phyloP scores from a whole-genome alignment of 2,329 filamentous ascomycete species.

The Bipolaris victoriae region DNA sequence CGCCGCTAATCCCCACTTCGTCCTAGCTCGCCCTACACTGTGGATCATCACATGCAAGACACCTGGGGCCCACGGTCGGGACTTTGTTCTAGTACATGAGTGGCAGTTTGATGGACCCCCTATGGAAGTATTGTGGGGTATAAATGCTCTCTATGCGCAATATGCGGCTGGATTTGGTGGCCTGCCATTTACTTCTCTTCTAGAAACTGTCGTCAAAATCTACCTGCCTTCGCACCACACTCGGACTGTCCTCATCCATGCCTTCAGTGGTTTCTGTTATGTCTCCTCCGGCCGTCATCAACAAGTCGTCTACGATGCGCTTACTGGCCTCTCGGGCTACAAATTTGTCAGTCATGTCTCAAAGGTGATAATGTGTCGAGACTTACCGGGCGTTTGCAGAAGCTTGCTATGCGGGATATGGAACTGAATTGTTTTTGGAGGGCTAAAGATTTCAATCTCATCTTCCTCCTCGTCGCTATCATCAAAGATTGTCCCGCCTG shows the following conservation, averaged over 20 bases:
- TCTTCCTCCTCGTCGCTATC: slow-evolving; percentile 72
- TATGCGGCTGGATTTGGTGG: neutral
- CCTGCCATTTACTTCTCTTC: neutral
- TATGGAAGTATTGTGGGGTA: slow-evolving; percentile 17
- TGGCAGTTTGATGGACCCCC: slow-evolving; percentile 2
- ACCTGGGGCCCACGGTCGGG: slow-evolving; percentile 8
- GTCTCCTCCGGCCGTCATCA: slow-evolving; percentile 73
- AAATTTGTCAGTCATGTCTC: slow-evolving; percentile 7
- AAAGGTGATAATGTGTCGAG: fast-evolving
- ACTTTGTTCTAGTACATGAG: neutral
- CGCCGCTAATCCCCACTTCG: slow-evolving; percentile 20
- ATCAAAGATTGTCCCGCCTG: slow-evolving; percentile 63
- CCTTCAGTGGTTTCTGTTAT: slow-evolving; percentile 55
- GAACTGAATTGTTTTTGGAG: slow-evolving; percentile 92
- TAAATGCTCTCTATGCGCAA: slow-evolving; percentile 4
- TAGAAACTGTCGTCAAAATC: slow-evolving; percentile 58
- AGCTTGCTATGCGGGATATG: slow-evolving; percentile 77
- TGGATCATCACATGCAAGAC: slow-evolving; percentile 15
- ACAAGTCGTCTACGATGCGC: slow-evolving; percentile 79
- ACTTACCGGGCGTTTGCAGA: slow-evolving; percentile 77
- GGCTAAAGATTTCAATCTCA: slow-evolving; percentile 67
- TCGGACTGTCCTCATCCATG: slow-evolving; percentile 56
- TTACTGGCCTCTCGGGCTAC: slow-evolving; percentile 78
- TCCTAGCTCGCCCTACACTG: slow-evolving; percentile 8
- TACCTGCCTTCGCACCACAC: slow-evolving; percentile 53